Evolutionary conservation across 805 yeast genomes (phyloP).

Genomic region (Lachancea meyersii): DNA sequence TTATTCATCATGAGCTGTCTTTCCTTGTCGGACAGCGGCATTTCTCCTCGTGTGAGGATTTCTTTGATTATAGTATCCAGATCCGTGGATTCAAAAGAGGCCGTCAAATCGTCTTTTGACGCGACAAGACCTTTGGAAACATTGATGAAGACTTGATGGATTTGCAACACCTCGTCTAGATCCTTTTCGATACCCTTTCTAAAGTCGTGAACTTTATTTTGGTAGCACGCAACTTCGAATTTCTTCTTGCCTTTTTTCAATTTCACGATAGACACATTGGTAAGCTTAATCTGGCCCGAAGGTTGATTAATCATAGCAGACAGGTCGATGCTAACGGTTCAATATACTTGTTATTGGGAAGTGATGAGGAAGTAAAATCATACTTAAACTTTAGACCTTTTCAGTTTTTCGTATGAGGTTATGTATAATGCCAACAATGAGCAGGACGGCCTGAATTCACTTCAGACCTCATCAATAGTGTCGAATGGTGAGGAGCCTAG

Average conservation of each 20-base stretch:
- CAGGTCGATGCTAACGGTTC: not conserved
- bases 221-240: constrained; percentile 94
- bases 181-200: constrained; percentile 68
- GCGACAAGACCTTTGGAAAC: constrained; percentile 95
- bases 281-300: constrained; percentile 76
- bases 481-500: not conserved
- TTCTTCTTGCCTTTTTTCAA: constrained; percentile 87
- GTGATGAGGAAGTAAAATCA: too few species aligned
- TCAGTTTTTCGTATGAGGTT: too few species aligned
- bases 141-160: constrained; percentile 87
- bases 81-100: constrained; percentile 71
- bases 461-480: too few species aligned
- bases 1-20: constrained; percentile 68
- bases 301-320: constrained; percentile 76
- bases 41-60: constrained; percentile 84
- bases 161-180: constrained; percentile 90
- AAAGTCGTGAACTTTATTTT: constrained; percentile 95
- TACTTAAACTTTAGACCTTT: too few species aligned
- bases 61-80: constrained; percentile 70
- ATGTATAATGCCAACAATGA: too few species aligned
- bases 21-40: constrained; percentile 91
- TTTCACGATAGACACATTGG: constrained; percentile 89
- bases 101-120: constrained; percentile 70
- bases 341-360: not conserved
- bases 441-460: too few species aligned